Evolutionary conservation across 306 rosid species (phyloP).

Genomic region (Rosa lucieae): DNA sequence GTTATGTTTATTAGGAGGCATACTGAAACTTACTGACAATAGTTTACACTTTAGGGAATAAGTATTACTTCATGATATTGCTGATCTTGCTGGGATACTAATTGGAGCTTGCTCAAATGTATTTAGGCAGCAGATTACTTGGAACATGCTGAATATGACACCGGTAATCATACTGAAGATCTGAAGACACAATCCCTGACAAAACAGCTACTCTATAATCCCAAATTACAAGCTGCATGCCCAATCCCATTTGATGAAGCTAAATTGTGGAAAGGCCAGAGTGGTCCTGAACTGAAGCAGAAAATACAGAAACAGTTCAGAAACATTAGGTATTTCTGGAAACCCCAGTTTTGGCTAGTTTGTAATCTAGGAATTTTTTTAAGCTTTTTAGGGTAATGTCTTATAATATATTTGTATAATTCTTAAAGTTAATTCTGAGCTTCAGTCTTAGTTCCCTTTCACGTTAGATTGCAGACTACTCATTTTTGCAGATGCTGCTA

Average conservation of each 20-base stretch:
- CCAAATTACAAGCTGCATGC: slow-evolving; percentile 91
- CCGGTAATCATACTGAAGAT: slow-evolving; percentile 72
- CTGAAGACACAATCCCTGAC: slow-evolving; percentile 78
- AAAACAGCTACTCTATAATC: slow-evolving; percentile 70
- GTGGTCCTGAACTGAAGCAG: slow-evolving; percentile 93
- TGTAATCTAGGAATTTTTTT: not conserved
- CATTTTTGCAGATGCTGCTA: not conserved
- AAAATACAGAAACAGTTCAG: slow-evolving; percentile 88
- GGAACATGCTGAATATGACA: slow-evolving; percentile 92
- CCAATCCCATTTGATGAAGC: slow-evolving; percentile 98
- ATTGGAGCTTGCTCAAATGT: slow-evolving; percentile 29
- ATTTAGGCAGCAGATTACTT: slow-evolving; percentile 81
- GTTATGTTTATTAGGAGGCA: not conserved
- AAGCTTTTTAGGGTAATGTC: not conserved
- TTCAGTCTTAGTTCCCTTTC: not conserved
- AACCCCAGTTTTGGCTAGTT: slow-evolving; percentile 10
- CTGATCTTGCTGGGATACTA: slow-evolving; percentile 20
- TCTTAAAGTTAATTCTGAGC: slow-evolving; percentile 8
- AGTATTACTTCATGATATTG: not conserved
- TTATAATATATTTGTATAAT: not conserved
- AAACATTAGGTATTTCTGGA: slow-evolving; percentile 70
- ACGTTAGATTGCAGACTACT: not conserved
- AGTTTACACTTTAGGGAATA: not conserved
- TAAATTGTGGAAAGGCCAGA: slow-evolving; percentile 92
- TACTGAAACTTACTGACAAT: not conserved